Evolutionary conservation across 805 yeast genomes (phyloP), one percentile per base, ranked within the genome.

Genomic region (Komagataella phaffii): DNA sequence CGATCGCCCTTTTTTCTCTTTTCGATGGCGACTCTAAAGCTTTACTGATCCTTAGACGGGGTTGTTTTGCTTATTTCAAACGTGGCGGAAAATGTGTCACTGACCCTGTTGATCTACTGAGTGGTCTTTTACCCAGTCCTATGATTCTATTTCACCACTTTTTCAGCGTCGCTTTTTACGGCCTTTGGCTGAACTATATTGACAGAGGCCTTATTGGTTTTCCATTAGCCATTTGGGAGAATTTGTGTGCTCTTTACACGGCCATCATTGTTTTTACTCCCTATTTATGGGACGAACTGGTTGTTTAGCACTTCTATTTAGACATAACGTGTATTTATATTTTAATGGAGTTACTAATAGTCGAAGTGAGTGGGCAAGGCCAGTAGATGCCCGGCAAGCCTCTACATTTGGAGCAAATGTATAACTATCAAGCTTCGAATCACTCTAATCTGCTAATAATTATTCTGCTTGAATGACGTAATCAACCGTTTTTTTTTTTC

Each of bases 11-110:
- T 51, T 93, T 86, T 71, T 73, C 91, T 2, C 72, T 93, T 52
- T 93, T 93, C 67, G 95, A 96, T 3, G 99, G 97, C 17, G 87
- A 88, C 57, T 75, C 74, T 52, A 68, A 69, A 24, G 74, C 85
- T 53, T 74, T 93, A 57, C 68, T 68, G 56, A 76, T 85, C 40
- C 73, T 93, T 55, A 97, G 90, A 69, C 70, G 67, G 48, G 99
- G 99, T 7, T 93, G 99, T 67, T 88, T 89, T 75, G 71, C 72
- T 53, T 93, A 93, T 68, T 88, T 93, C 74, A 69, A 75, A 63
- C 74, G 77, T 50, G 99, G 98, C 46, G 97, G 97, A 19, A 80
- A 73, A 50, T 84, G 89, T 61, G 79, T 87, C 17, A 63, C 68
- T 18, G 84, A 83, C 5, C 99, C 99, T 6, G 83, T 88, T 51